A percentile compares a stretch with the other conserved stretches of the same genome.
Conservation (phyloP, 2,329 filamentous ascomycete genomes). For the Penicillium olsonii region DNA sequence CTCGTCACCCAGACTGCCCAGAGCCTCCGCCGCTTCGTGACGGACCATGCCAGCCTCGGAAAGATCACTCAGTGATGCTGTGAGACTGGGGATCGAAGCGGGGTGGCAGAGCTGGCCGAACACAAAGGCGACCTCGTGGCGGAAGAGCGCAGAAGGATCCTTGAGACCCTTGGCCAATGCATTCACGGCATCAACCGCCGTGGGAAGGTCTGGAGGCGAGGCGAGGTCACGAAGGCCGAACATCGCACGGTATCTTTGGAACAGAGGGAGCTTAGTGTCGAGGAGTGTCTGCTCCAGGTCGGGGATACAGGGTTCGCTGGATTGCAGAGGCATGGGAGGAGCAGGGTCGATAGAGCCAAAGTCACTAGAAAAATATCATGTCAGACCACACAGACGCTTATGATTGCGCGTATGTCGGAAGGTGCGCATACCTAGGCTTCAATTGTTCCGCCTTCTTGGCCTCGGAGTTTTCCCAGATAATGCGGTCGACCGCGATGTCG, state of each 20-base stretch:
- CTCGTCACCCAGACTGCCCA: slow-evolving; percentile 91
- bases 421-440: slow-evolving; percentile 67
- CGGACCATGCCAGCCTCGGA: slow-evolving; percentile 94
- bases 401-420: slow-evolving; percentile 3
- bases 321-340: slow-evolving; percentile 76
- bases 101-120: slow-evolving; percentile 96
- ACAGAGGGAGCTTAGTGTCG: slow-evolving; percentile 76
- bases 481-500: slow-evolving; percentile 91
- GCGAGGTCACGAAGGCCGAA: slow-evolving; percentile 94
- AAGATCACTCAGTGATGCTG: slow-evolving; percentile 72
- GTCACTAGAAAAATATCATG: slow-evolving; percentile 61
- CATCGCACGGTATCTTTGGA: slow-evolving; percentile 95
- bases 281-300: slow-evolving; percentile 76
- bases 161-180: slow-evolving; percentile 82
- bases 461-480: slow-evolving; percentile 86
- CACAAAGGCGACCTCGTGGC: slow-evolving; percentile 97
- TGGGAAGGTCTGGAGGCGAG: slow-evolving; percentile 87
- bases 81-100: slow-evolving; percentile 90
- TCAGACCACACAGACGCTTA: slow-evolving; percentile 5
- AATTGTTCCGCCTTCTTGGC: slow-evolving; percentile 72
- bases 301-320: slow-evolving; percentile 63
- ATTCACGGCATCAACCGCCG: slow-evolving; percentile 81
- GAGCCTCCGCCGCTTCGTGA: slow-evolving; percentile 93
- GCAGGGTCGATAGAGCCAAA: slow-evolving; percentile 96
- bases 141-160: slow-evolving; percentile 88